Percentiles rank a stretch among this genome's conserved stretches.
phyloP scores from a whole-genome alignment of 1,284 basidiomycete species.

The Moesziomyces aphidis region DNA sequence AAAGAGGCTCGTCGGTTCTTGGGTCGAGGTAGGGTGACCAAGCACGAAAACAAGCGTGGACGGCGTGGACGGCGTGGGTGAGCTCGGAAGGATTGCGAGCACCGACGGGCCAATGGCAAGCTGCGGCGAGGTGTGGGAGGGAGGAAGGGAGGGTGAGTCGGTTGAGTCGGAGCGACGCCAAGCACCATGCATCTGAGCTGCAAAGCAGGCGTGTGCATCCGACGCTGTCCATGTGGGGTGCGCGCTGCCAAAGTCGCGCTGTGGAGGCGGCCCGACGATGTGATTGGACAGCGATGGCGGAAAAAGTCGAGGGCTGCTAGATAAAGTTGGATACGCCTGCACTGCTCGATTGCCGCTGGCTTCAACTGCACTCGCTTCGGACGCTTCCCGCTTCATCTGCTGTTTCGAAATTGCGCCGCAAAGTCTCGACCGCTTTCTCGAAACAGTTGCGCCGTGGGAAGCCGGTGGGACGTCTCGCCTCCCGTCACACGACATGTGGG shows the following conservation, averaged over 20 bases:
- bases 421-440: not conserved
- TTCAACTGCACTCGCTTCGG: too few relatives aligned
- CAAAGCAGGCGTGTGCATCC: not conserved
- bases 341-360: not conserved
- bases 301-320: not conserved
- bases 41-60: not conserved
- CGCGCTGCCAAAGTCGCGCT: not conserved
- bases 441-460: too few relatives aligned
- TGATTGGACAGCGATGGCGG: constrained; percentile 18
- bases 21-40: not conserved
- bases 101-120: not conserved
- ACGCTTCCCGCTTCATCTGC: not conserved
- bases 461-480: too few relatives aligned
- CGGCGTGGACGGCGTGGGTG: too few relatives aligned
- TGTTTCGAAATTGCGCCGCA: not conserved
- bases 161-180: not conserved
- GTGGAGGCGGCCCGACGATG: constrained; percentile 1
- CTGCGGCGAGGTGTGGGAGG: not conserved
- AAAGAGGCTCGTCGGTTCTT: not conserved
- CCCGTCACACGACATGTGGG: too few relatives aligned
- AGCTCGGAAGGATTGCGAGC: not conserved
- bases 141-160: not conserved
- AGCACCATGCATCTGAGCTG: not conserved
- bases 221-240: constrained; percentile 12
- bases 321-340: not conserved